Conservation (phyloP, 2,329 filamentous ascomycete species). For the Trichoderma sp. region DNA sequence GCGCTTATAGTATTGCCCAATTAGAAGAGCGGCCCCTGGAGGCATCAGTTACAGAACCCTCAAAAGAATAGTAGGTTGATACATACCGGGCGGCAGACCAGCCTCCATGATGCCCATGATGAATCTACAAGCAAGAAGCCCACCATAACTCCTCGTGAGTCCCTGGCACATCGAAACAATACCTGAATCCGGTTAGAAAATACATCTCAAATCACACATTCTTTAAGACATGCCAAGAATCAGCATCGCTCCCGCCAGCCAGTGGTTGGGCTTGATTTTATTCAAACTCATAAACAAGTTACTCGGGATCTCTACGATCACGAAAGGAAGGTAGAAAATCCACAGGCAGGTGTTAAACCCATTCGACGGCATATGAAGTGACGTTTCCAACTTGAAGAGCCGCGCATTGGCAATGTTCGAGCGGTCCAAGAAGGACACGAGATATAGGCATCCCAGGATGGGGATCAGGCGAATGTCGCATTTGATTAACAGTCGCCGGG, state of each 20-base stretch:
- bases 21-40: not conserved
- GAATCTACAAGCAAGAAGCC: not conserved
- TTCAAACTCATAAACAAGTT: constrained; percentile 1
- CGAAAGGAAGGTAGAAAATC: constrained; percentile 3
- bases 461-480: constrained; percentile 35
- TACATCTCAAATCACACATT: not conserved
- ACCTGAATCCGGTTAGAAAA: not conserved
- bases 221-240: not conserved
- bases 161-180: not conserved
- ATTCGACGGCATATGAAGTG: not conserved
- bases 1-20: not conserved
- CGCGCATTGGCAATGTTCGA: constrained; percentile 44
- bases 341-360: constrained; percentile 8
- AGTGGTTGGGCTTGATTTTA: not conserved
- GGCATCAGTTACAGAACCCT: not conserved
- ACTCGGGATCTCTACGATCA: not conserved
- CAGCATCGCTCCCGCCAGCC: not conserved
- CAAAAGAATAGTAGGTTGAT: not conserved
- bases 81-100: not conserved
- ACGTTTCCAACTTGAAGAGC: not conserved
- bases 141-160: not conserved
- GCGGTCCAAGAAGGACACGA: constrained; percentile 58
- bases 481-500: constrained; percentile 12
- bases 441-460: constrained; percentile 58
- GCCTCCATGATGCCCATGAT: not conserved